phyloP scores from a whole-genome alignment of 202 grass and related monocot genomes.

The Panicum virgatum region DNA sequence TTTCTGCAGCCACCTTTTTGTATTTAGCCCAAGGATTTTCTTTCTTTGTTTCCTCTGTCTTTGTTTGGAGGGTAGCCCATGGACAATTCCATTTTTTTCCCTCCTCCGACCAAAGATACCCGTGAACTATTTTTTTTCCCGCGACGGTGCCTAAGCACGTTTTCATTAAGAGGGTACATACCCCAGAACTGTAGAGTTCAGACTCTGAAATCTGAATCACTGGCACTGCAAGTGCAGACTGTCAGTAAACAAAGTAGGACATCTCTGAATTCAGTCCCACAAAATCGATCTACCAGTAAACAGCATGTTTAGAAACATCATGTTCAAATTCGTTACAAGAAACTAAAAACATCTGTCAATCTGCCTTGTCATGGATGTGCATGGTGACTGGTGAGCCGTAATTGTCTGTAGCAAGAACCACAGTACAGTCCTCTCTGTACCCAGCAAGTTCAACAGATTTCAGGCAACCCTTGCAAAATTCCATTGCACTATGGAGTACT shows the following conservation, averaged over 20 bases:
- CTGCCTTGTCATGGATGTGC: neutral
- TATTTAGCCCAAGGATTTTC: neutral
- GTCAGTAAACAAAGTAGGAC: neutral
- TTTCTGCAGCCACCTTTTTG: neutral
- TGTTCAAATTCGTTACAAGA: neutral
- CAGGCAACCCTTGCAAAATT: no score
- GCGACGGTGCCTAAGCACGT: no score
- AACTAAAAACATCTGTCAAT: neutral
- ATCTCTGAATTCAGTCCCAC: neutral
- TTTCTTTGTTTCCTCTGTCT: neutral
- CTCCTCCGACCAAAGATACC: no score
- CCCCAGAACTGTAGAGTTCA: no score
- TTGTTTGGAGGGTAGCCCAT: neutral
- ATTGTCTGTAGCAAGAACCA: neutral
- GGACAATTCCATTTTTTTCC: no score
- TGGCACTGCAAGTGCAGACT: neutral
- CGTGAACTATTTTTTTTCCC: no score
- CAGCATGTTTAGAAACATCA: neutral
- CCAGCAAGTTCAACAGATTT: neutral
- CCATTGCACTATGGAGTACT: neutral
- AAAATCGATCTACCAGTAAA: neutral
- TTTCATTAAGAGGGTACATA: no score
- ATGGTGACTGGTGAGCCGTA: neutral
- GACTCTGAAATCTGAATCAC: no score
- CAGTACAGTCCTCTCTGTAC: conserved; percentile 9